Percentiles rank a stretch among this genome's conserved stretches.
Evolutionary conservation across 2,329 filamentous ascomycete species (phyloP).

Genomic region (Coniochaeta prunicola): DNA sequence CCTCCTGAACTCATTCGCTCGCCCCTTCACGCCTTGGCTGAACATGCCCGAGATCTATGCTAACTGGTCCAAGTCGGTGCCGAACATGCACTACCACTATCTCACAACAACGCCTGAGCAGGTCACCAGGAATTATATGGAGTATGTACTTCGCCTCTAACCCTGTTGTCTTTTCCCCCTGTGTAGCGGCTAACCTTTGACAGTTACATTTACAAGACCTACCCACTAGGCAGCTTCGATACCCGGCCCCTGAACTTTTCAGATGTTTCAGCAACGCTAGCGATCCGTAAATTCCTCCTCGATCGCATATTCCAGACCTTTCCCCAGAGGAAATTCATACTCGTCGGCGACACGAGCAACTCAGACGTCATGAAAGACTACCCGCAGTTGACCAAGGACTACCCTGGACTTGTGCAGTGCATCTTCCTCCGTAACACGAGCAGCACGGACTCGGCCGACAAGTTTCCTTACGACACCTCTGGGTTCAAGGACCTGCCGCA

Average conservation of each 20-base stretch:
- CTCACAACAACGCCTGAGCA: constrained; percentile 76
- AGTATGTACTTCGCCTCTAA: constrained; percentile 25
- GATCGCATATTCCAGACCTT: constrained; percentile 69
- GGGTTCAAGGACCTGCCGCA: constrained; percentile 63
- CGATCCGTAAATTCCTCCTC: constrained; percentile 63
- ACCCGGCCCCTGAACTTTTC: constrained; percentile 74
- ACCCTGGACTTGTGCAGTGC: constrained; percentile 66
- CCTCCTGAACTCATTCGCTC: constrained; percentile 68
- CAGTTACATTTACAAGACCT: constrained; percentile 66
- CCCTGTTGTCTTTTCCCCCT: not conserved
- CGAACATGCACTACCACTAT: constrained; percentile 72
- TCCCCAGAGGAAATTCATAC: constrained; percentile 66
- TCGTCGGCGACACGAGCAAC: constrained; percentile 72
- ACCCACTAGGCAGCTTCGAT: constrained; percentile 71
- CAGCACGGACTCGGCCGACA: constrained; percentile 57
- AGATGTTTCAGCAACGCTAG: constrained; percentile 64
- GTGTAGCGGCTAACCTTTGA: not conserved
- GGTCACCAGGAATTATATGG: constrained; percentile 70
- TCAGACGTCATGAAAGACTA: constrained; percentile 66
- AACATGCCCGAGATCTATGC: constrained; percentile 76
- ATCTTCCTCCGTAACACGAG: constrained; percentile 71
- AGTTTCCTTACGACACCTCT: constrained; percentile 68
- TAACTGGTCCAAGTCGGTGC: constrained; percentile 62
- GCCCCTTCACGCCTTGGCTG: constrained; percentile 63
- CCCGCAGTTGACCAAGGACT: constrained; percentile 54